These are phyloP conservation scores for Camptophora hylomeconis DNA, from an alignment of 2,329 filamentous ascomycete species.

Conservation along the genomic window DNA sequence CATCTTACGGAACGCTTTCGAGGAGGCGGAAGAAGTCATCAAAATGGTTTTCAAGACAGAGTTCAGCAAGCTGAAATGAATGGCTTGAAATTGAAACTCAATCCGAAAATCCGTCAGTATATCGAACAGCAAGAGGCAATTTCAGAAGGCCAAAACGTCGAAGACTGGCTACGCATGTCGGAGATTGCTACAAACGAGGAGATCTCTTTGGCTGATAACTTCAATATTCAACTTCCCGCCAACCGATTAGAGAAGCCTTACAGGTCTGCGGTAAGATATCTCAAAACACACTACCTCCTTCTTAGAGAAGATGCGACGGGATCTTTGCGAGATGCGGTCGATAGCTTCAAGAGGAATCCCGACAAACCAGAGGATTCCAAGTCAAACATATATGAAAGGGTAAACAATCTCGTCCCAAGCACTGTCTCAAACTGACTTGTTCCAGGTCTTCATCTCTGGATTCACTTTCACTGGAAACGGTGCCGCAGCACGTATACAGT, in stretches of 20 bases:
- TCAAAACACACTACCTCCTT: constrained; percentile 61
- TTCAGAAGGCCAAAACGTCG: constrained; percentile 18
- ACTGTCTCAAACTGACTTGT: constrained; percentile 1
- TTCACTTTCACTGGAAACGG: constrained; percentile 51
- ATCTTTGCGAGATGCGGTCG: constrained; percentile 54
- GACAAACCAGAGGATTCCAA: constrained; percentile 43
- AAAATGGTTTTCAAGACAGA: too few relatives aligned
- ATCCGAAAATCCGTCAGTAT: constrained; percentile 15
- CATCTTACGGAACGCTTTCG: constrained; percentile 14
- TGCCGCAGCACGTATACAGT: constrained; percentile 53
- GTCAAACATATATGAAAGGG: constrained; percentile 58
- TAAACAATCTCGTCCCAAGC: constrained; percentile 22
- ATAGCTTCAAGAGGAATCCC: constrained; percentile 39
- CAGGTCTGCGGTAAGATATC: constrained; percentile 49
- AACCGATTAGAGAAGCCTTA: constrained; percentile 49
- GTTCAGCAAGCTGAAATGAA: background rate
- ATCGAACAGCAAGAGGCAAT: constrained; percentile 19
- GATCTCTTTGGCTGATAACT: constrained; percentile 20
- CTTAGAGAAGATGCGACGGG: constrained; percentile 62
- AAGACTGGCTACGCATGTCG: constrained; percentile 24
- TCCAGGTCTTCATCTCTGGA: constrained; percentile 52
- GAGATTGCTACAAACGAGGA: constrained; percentile 30
- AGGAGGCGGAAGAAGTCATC: too few relatives aligned
- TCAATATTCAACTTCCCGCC: constrained; percentile 26
- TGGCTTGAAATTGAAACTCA: constrained; percentile 4